Evolutionary conservation across 768 basidiomycete genomes (phyloP).

Genomic region (Cubamyces lactineus): DNA sequence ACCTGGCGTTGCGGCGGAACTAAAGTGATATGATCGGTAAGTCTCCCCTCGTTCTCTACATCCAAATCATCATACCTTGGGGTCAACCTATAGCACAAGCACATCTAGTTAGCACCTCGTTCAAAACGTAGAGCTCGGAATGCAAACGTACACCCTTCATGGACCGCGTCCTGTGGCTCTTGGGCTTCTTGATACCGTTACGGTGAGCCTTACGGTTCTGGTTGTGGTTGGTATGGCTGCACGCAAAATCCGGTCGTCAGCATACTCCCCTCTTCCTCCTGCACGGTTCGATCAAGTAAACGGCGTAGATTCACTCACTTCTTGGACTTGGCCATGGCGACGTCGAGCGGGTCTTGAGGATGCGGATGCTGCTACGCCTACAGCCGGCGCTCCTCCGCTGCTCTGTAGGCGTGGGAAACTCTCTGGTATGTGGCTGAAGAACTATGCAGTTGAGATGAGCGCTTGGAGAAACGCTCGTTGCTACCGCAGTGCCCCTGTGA

Average conservation of each 20-base stretch:
- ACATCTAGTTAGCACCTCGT: not conserved
- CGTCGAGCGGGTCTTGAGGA: slow-evolving; percentile 32
- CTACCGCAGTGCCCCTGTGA: too few relatives aligned
- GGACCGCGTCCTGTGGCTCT: slow-evolving; percentile 72
- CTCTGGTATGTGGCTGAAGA: slow-evolving; percentile 31
- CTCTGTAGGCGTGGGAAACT: slow-evolving; percentile 18
- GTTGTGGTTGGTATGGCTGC: slow-evolving; percentile 92
- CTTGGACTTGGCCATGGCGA: slow-evolving; percentile 95
- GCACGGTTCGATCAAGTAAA: not conserved
- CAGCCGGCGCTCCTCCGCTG: slow-evolving; percentile 4
- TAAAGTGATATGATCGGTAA: slow-evolving; percentile 34
- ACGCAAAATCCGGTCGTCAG: slow-evolving; percentile 12
- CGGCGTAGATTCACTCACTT: slow-evolving; percentile 63
- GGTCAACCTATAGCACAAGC: slow-evolving; percentile 60
- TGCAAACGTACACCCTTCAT: slow-evolving; percentile 87
- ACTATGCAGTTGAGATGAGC: slow-evolving; percentile 31
- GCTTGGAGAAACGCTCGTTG: too few relatives aligned
- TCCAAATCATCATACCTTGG: slow-evolving; percentile 58
- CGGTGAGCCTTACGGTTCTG: slow-evolving; percentile 96
- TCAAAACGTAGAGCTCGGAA: not conserved
- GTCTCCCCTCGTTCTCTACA: slow-evolving; percentile 15
- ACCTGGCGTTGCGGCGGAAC: slow-evolving; percentile 85
- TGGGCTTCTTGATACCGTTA: slow-evolving; percentile 92
- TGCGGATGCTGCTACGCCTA: slow-evolving; percentile 6
- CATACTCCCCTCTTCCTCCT: not conserved